Conservation (phyloP, 2,329 filamentous ascomycete species). For the Scedosporium minutisporum region DNA sequence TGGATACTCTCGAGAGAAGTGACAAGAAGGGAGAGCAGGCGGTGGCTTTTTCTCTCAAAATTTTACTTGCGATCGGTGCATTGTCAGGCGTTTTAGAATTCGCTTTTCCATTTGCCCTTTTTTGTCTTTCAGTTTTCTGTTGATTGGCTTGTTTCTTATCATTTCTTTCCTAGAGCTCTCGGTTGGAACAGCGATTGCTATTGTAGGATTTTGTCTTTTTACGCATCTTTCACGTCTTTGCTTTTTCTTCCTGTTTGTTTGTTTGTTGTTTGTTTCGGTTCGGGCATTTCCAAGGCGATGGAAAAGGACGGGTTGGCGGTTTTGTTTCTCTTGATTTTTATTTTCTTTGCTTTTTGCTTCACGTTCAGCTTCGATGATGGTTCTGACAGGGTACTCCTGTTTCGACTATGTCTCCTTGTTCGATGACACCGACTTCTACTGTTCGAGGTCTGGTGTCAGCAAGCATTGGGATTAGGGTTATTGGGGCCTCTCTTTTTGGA, state of each 20-base stretch:
- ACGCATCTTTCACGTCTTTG: background rate
- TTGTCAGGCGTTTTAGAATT: background rate
- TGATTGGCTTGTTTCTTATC: background rate
- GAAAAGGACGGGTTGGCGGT: background rate
- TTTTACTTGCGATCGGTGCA: background rate
- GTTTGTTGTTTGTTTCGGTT: background rate
- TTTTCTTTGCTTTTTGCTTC: background rate
- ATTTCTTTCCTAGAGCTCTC: background rate
- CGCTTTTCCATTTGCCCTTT: conserved; percentile 12
- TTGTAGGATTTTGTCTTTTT: background rate
- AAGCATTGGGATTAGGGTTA: background rate
- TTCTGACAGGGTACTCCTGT: background rate
- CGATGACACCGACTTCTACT: background rate
- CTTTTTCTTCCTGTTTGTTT: background rate
- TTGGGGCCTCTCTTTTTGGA: background rate
- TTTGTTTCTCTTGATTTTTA: background rate
- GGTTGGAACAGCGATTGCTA: background rate
- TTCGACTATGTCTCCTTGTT: background rate
- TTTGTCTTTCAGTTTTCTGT: too few species aligned
- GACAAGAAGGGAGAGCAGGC: background rate
- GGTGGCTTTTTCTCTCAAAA: background rate
- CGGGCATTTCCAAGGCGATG: background rate
- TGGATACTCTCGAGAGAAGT: background rate
- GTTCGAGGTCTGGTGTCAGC: background rate
- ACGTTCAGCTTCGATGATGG: background rate